Evolutionary conservation across 768 basidiomycete species (phyloP), one percentile per base, ranked within the genome.

Genomic region (Gymnopilus junonius): DNA sequence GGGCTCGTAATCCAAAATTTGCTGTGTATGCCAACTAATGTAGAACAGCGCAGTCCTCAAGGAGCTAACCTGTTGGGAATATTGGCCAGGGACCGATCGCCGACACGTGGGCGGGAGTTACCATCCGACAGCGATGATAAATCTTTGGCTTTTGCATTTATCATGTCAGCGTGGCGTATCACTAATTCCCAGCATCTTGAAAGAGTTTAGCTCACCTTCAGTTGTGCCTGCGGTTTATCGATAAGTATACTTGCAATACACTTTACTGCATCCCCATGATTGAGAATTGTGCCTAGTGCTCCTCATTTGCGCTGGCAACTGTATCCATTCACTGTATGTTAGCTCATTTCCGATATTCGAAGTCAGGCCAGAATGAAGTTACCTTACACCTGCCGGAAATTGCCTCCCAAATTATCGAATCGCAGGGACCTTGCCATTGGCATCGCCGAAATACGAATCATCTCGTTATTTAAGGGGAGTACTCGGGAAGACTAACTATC

Each of bases 51-150:
- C 27, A 31, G 7, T 31, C 48, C 31, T 17, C 31, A 32, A 51
- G 48, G 48, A 29, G 48, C 48, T 51, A 51, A 51, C n/a, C n/a
- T 27, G 29, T 32, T 51, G 48, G 29, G 48, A n/a, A 29, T 8
- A 4, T 32, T 32, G 14, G 14, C 15, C 31, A 51, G 48, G 48
- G 48, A 51, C 48, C 48, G 48, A 51, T 51, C 48, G 15, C 48
- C 20, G 48, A 51, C 48, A 51, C 48, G 48, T 51, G 48, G 48
- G 48, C 48, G 27, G 48, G 27, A 50, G 48, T 51, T 51, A 29
- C 48, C 48, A 11, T 25, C 45, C 45, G 25, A 12, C 45, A 21
- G 34, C 12, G 34, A 7, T 27, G 12, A 17, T 15, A 12, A 32
- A 46, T 25, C 25, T 27, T 14, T 23, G 45, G 23, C 23, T 25